These are phyloP conservation scores for Glycine latifolia DNA, from an alignment of 306 rosid genomes.

Conservation along the genomic window DNA sequence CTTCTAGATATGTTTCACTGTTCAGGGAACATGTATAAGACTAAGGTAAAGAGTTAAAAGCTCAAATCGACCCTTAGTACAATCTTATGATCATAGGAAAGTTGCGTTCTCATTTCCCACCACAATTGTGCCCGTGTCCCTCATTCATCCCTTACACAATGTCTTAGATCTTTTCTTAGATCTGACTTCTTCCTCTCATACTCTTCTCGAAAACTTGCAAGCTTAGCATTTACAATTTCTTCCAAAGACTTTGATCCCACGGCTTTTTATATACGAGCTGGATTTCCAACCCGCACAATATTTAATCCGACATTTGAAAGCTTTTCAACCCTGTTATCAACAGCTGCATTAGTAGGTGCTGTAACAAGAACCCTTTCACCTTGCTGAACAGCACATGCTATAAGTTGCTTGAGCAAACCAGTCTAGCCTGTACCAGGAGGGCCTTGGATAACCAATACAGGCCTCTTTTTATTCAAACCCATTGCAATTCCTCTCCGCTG, in stretches of 20 bases:
- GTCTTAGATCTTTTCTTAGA: conserved; percentile 78
- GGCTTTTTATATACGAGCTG: conserved; percentile 72
- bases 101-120: too few relatives aligned
- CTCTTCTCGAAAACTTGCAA: conserved; percentile 66
- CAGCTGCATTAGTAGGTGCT: conserved; percentile 89
- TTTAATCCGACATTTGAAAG: conserved; percentile 64
- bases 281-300: conserved; percentile 86
- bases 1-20: background rate
- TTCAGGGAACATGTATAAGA: background rate
- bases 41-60: background rate
- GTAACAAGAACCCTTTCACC: conserved; percentile 92
- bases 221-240: conserved; percentile 75
- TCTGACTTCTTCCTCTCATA: conserved; percentile 83
- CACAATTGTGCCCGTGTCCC: too few relatives aligned
- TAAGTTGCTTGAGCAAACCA: conserved; percentile 74
- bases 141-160: conserved; percentile 76
- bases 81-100: background rate
- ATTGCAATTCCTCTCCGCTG: conserved; percentile 67
- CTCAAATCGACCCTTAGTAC: background rate
- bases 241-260: conserved; percentile 79
- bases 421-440: conserved; percentile 95
- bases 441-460: conserved; percentile 80
- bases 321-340: conserved; percentile 86
- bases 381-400: conserved; percentile 66
- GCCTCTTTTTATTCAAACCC: conserved; percentile 78